These are phyloP conservation scores for Candida hispaniensis DNA, from an alignment of 805 yeast genomes.

Conservation along the genomic window DNA sequence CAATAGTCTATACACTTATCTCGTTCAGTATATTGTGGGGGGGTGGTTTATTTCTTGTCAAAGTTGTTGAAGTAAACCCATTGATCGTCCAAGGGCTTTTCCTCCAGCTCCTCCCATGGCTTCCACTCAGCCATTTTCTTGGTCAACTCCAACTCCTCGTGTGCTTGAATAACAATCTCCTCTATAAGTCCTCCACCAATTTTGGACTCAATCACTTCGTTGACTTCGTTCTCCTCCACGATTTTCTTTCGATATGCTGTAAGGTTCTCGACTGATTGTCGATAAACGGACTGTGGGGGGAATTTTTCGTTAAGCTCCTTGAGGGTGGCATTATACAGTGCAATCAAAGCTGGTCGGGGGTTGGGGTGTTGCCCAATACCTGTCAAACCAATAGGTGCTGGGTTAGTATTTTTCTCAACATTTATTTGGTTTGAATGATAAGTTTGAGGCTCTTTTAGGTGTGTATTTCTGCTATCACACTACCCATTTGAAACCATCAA, in stretches of 20 bases:
- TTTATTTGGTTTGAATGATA: too few relatives aligned
- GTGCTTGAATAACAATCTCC: slow-evolving; percentile 72
- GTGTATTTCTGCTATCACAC: too few relatives aligned
- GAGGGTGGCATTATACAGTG: slow-evolving; percentile 62
- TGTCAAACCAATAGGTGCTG: slow-evolving; percentile 66
- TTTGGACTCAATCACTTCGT: slow-evolving; percentile 55
- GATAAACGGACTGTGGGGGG: slow-evolving; percentile 65
- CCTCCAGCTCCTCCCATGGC: slow-evolving; percentile 72
- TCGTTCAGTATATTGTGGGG: too few relatives aligned
- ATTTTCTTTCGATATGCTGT: slow-evolving; percentile 58
- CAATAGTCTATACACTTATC: too few relatives aligned
- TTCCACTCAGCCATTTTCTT: slow-evolving; percentile 57
- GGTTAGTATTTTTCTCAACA: slow-evolving; percentile 10
- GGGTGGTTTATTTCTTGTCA: too few relatives aligned
- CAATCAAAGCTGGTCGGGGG: slow-evolving; percentile 68
- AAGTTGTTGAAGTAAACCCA: slow-evolving; percentile 78
- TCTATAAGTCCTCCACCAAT: slow-evolving; percentile 80
- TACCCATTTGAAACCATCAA: too few relatives aligned
- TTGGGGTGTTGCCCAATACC: slow-evolving; percentile 72
- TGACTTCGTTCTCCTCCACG: slow-evolving; percentile 52
- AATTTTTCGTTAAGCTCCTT: slow-evolving; percentile 45
- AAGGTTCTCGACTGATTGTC: slow-evolving; percentile 60
- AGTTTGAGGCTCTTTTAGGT: too few relatives aligned
- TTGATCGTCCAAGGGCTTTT: slow-evolving; percentile 68
- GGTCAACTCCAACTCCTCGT: slow-evolving; percentile 63